Conservation (phyloP, 495 filamentous ascomycete genomes). For the Hypoxylon perforatum region DNA sequence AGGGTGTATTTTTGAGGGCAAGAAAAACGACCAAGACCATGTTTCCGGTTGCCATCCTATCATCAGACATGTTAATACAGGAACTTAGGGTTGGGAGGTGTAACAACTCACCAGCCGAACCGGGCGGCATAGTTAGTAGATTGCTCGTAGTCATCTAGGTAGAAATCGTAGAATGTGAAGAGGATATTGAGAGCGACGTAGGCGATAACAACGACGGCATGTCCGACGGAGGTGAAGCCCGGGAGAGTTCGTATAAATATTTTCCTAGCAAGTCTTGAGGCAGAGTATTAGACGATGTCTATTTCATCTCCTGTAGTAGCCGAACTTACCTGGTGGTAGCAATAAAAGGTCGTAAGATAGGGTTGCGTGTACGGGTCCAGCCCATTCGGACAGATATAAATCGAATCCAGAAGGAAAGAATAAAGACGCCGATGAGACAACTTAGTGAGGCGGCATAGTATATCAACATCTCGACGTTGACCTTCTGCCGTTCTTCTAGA, state of each 20-base stretch:
- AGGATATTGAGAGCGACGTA: slow-evolving; percentile 64
- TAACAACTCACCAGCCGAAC: slow-evolving; percentile 61
- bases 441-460: slow-evolving; percentile 58
- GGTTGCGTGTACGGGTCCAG: slow-evolving; percentile 34
- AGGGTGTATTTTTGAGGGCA: slow-evolving; percentile 69
- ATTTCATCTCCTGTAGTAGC: not conserved
- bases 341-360: slow-evolving; percentile 28
- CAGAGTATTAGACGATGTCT: slow-evolving; percentile 14
- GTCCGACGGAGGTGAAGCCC: slow-evolving; percentile 64
- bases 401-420: slow-evolving; percentile 60
- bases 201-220: slow-evolving; percentile 54
- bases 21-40: slow-evolving; percentile 67
- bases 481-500: slow-evolving; percentile 43
- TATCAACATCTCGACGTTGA: slow-evolving; percentile 49
- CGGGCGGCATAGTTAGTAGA: slow-evolving; percentile 49
- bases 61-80: slow-evolving; percentile 15
- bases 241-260: slow-evolving; percentile 57
- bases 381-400: slow-evolving; percentile 28
- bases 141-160: slow-evolving; percentile 51
- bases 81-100: not conserved
- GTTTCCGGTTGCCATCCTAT: slow-evolving; percentile 66
- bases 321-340: slow-evolving; percentile 35
- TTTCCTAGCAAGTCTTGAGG: slow-evolving; percentile 49
- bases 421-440: slow-evolving; percentile 62
- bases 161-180: slow-evolving; percentile 62